Conservation (phyloP, 1,139 yeast genomes). For the Candida dubliniensis region DNA sequence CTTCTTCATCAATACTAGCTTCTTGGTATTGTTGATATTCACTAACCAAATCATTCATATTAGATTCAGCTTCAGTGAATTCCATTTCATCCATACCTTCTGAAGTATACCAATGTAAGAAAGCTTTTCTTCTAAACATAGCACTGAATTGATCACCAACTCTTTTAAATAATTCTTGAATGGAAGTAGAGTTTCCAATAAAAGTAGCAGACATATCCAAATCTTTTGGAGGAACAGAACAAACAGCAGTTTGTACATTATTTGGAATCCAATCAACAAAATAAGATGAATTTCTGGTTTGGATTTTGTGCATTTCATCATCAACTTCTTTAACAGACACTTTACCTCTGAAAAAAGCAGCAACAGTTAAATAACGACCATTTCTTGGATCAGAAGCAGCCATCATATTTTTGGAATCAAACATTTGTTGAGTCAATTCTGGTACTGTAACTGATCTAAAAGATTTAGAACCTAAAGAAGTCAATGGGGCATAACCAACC, state of each 20-base stretch:
- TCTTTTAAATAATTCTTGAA: constrained; percentile 87
- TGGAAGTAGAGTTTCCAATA: constrained; percentile 88
- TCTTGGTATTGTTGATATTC: constrained; percentile 94
- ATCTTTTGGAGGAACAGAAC: constrained; percentile 86
- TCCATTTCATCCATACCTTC: constrained; percentile 97
- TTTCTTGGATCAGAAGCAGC: constrained; percentile 90
- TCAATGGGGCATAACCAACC: constrained; percentile 92
- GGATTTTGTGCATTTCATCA: constrained; percentile 86
- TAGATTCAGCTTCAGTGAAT: constrained; percentile 82
- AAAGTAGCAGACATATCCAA: constrained; percentile 89
- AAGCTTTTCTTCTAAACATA: constrained; percentile 92
- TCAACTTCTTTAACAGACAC: constrained; percentile 91
- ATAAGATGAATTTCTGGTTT: constrained; percentile 74
- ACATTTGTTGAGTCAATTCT: constrained; percentile 90
- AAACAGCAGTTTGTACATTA: constrained; percentile 91
- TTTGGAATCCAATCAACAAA: constrained; percentile 98
- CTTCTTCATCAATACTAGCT: constrained; percentile 72
- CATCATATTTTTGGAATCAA: constrained; percentile 91
- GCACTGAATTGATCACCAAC: constrained; percentile 88
- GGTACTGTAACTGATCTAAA: constrained; percentile 86
- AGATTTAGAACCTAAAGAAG: constrained; percentile 74
- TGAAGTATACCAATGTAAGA: constrained; percentile 92
- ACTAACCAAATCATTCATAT: constrained; percentile 82
- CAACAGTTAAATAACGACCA: constrained; percentile 92
- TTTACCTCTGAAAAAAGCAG: constrained; percentile 91